phyloP scores from a whole-genome alignment of 495 filamentous ascomycete genomes.

The Ramalina peruviana region DNA sequence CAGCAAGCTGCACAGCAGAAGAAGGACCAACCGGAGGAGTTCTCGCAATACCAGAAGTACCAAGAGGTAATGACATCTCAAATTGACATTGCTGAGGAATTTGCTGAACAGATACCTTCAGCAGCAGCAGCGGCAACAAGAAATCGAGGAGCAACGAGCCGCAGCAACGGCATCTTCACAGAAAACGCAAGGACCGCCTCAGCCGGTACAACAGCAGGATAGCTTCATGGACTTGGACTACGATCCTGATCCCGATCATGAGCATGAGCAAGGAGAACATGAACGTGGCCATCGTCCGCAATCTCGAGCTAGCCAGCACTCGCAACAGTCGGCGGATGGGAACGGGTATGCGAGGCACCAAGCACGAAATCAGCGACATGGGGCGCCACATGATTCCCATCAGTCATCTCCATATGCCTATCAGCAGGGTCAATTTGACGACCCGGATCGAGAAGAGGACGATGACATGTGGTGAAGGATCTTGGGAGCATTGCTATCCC shows the following conservation, averaged over 20 bases:
- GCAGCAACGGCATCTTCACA: conserved; percentile 23
- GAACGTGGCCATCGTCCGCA: conserved; percentile 30
- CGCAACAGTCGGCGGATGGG: conserved; percentile 29
- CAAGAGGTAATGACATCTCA: conserved; percentile 39
- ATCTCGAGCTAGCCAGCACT: conserved; percentile 33
- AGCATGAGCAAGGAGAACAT: conserved; percentile 7
- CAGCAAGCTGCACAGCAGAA: conserved; percentile 49
- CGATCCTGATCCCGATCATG: conserved; percentile 12
- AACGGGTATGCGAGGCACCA: conserved; percentile 31
- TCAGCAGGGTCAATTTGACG: conserved; percentile 35
- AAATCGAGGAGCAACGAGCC: conserved; percentile 24
- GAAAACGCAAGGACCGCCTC: conserved; percentile 8
- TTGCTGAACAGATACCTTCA: conserved; percentile 18
- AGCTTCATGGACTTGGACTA: conserved; percentile 29
- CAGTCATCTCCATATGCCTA: conserved; percentile 22
- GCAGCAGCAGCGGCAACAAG: conserved; percentile 38
- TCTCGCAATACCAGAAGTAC: conserved; percentile 47
- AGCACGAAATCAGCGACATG: conserved; percentile 12
- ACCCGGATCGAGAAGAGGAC: conserved; percentile 34
- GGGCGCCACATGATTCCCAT: conserved; percentile 5
- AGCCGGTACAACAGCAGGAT: conserved; percentile 23
- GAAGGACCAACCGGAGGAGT: conserved; percentile 55
- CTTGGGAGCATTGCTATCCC: neutral
- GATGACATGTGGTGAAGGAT: conserved; percentile 41
- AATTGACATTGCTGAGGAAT: neutral